phyloP scores from a whole-genome alignment of 73 alveolate genomes.

The Blepharisma japonicum region DNA sequence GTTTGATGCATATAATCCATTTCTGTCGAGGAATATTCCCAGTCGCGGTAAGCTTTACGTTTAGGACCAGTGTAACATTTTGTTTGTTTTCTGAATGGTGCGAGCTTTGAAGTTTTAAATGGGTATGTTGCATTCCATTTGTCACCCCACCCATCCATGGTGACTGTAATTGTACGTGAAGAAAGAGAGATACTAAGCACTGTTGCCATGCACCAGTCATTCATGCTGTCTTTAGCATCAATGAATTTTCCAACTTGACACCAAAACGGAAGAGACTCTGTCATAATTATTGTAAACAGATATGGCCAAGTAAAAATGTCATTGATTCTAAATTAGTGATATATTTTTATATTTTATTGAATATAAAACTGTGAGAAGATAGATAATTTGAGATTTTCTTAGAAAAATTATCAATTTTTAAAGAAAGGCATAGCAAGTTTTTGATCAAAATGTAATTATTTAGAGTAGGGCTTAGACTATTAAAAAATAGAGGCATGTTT shows the following conservation, averaged over 20 bases:
- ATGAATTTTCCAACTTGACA: slow-evolving; percentile 41
- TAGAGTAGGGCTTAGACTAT: no score
- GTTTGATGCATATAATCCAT: background rate
- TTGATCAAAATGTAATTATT: no score
- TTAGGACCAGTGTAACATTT: slow-evolving; percentile 61
- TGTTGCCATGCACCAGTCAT: slow-evolving; percentile 65
- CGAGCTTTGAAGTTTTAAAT: slow-evolving; percentile 41
- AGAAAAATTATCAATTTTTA: no score
- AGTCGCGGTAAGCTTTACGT: slow-evolving; percentile 44
- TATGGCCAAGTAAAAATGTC: no score
- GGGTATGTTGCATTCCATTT: slow-evolving; percentile 50
- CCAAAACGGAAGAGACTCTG: background rate
- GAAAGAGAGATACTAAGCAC: slow-evolving; percentile 34
- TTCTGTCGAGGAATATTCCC: slow-evolving; percentile 7
- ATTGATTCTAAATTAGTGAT: no score
- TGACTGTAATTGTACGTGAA: slow-evolving; percentile 26
- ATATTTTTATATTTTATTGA: no score
- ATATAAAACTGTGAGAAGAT: no score
- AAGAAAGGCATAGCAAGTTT: no score
- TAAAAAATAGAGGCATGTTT: no score
- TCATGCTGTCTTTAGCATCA: slow-evolving; percentile 64
- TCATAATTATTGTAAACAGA: no score
- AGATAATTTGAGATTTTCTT: no score
- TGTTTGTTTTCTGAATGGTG: slow-evolving; percentile 55
- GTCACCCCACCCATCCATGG: slow-evolving; percentile 62